Evolutionary conservation across 2,329 filamentous ascomycete species (phyloP).

Genomic region (Fusarium bulbicola): DNA sequence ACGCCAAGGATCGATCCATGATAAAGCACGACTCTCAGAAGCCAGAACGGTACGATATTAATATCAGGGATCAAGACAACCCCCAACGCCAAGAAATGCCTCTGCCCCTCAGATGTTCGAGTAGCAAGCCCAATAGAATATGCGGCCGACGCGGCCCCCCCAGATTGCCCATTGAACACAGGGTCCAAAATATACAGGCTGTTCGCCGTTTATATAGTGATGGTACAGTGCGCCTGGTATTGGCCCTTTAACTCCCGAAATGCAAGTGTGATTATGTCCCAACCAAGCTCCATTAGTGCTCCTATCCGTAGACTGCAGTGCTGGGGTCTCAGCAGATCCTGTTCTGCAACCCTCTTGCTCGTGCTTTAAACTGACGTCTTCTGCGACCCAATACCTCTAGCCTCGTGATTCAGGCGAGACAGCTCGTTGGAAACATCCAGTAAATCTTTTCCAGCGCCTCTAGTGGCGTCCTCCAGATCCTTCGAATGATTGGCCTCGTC

Average conservation of each 20-base stretch:
- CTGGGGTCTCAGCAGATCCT: conserved; percentile 36
- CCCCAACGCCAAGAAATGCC: conserved; percentile 20
- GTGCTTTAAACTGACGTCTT: conserved; percentile 20
- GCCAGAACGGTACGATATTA: not conserved
- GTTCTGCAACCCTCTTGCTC: conserved; percentile 32
- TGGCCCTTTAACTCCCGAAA: conserved; percentile 37
- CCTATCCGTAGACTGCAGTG: conserved; percentile 30
- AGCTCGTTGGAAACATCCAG: conserved; percentile 17
- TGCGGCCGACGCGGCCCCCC: not conserved
- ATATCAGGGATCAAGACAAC: not conserved
- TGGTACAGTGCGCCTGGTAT: conserved; percentile 37
- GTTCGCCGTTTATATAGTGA: conserved; percentile 30
- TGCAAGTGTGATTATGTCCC: conserved; percentile 35
- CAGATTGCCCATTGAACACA: not conserved
- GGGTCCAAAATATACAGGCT: conserved; percentile 14
- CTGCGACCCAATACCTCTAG: conserved; percentile 13
- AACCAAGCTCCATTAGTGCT: conserved; percentile 37
- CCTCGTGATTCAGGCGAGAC: conserved; percentile 14
- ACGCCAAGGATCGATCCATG: not conserved
- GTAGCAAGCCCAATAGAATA: conserved; percentile 3
- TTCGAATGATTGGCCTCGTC: conserved; percentile 54
- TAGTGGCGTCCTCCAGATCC: conserved; percentile 38
- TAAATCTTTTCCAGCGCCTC: conserved; percentile 36
- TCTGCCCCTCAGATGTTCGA: not conserved
- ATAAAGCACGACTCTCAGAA: not conserved